Conservation (phyloP, 495 filamentous ascomycete species). For the Symbiotaphrina buchneri region DNA sequence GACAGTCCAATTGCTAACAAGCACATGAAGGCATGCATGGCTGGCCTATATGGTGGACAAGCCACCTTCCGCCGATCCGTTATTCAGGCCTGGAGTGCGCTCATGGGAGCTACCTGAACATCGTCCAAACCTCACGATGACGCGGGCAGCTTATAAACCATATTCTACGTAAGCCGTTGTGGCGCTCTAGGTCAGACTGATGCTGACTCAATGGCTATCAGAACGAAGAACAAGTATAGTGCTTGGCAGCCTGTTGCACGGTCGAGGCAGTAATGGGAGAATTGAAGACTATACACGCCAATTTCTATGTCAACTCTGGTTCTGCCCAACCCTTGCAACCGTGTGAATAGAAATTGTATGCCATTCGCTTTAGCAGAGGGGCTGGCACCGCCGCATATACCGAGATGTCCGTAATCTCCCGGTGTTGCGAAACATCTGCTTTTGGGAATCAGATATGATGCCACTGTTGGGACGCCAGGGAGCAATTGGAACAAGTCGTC, state of each 20-base stretch:
- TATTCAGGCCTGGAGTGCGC: slow-evolving; percentile 38
- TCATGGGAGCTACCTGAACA: slow-evolving; percentile 59
- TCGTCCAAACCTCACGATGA: slow-evolving; percentile 47
- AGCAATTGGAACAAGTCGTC: no score
- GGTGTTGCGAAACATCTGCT: no score
- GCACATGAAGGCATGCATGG: slow-evolving; percentile 72
- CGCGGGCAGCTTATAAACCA: slow-evolving; percentile 63
- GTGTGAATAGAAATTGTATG: no score
- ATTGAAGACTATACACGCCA: no score
- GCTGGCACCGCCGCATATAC: no score
- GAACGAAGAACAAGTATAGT: slow-evolving; percentile 5
- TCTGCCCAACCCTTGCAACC: no score
- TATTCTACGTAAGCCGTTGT: slow-evolving; percentile 68
- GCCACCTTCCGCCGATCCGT: slow-evolving; percentile 53
- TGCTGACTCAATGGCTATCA: neutral
- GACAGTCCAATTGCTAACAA: no score
- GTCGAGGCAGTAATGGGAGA: slow-evolving; percentile 1
- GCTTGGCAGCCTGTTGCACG: slow-evolving; percentile 4
- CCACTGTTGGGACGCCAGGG: no score
- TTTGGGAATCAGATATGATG: no score
- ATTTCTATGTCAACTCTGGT: no score
- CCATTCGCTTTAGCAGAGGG: no score
- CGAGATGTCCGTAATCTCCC: no score
- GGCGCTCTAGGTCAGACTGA: neutral
- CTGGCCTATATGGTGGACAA: slow-evolving; percentile 83